Percentiles rank a stretch among this genome's conserved stretches.
These are phyloP conservation scores for Lachancea thermotolerans DNA, from an alignment of 805 yeast genomes.

Conservation along the genomic window DNA sequence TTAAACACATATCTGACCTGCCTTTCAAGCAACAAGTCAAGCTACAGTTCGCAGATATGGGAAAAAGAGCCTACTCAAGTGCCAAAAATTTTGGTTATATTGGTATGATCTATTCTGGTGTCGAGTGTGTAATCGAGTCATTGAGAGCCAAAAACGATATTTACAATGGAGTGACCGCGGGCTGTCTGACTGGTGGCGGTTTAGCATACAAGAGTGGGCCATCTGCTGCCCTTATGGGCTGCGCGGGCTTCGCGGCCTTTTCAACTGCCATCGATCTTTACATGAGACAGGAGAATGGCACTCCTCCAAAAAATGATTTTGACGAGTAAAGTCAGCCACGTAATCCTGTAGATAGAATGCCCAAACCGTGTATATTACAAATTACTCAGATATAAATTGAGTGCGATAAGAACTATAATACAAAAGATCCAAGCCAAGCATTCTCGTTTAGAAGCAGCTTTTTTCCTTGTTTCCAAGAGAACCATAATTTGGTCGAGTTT, in stretches of 20 bases:
- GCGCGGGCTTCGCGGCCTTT: conserved; percentile 97
- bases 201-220: conserved; percentile 91
- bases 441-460: conserved; percentile 5
- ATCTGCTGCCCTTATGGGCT: conserved; percentile 81
- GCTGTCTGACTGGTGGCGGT: conserved; percentile 96
- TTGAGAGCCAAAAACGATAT: conserved; percentile 85
- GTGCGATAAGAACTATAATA: conserved; percentile 25
- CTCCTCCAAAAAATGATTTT: conserved; percentile 85
- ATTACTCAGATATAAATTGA: conserved; percentile 25
- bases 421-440: conserved; percentile 24
- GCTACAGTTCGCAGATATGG: conserved; percentile 88
- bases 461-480: conserved; percentile 11
- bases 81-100: conserved; percentile 93
- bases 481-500: conserved; percentile 24
- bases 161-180: conserved; percentile 87
- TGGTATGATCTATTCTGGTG: conserved; percentile 87
- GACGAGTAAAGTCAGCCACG: conserved; percentile 41
- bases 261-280: conserved; percentile 82
- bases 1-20: conserved; percentile 62
- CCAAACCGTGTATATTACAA: conserved; percentile 13
- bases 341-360: not conserved
- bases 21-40: conserved; percentile 93
- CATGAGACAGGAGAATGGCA: conserved; percentile 73
- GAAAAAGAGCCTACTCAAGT: conserved; percentile 73
- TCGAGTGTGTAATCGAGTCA: conserved; percentile 84